phyloP scores from a whole-genome alignment of 2,329 filamentous ascomycete species.

The Fusarium neocosmosporiellum region DNA sequence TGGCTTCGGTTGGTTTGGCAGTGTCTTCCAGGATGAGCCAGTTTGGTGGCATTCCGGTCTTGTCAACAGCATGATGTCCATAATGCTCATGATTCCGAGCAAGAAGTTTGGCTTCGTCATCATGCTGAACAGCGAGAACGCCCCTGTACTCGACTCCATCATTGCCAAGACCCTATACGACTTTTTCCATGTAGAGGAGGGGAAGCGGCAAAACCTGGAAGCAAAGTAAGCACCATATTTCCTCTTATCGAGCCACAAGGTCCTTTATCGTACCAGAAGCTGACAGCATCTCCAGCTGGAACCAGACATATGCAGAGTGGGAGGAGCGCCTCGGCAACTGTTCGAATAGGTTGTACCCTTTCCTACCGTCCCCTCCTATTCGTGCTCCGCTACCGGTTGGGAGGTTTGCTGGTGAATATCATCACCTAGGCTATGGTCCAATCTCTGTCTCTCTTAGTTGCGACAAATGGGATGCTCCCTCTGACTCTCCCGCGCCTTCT shows the following conservation, averaged over 20 bases:
- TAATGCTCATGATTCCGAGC: slow-evolving; percentile 44
- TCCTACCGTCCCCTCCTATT: slow-evolving; percentile 36
- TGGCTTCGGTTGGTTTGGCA: slow-evolving; percentile 39
- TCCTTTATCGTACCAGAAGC: not conserved
- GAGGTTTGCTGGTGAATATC: slow-evolving; percentile 55
- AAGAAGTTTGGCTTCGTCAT: slow-evolving; percentile 40
- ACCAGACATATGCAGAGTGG: not conserved
- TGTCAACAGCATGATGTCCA: slow-evolving; percentile 38
- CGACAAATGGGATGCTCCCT: slow-evolving; percentile 10
- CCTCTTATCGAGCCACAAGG: not conserved
- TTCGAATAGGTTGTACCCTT: slow-evolving; percentile 28
- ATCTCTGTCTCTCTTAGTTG: slow-evolving; percentile 30
- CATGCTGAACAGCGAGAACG: slow-evolving; percentile 38
- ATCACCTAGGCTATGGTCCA: slow-evolving; percentile 44
- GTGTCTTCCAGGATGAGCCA: slow-evolving; percentile 32
- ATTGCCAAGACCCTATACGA: slow-evolving; percentile 41
- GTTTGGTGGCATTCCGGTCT: slow-evolving; percentile 41
- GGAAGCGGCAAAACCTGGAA: slow-evolving; percentile 25
- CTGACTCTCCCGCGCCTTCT: slow-evolving; percentile 20
- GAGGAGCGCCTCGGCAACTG: slow-evolving; percentile 28
- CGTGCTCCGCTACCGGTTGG: slow-evolving; percentile 51
- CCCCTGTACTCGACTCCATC: slow-evolving; percentile 27
- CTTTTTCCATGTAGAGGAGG: slow-evolving; percentile 24
- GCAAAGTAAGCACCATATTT: slow-evolving; percentile 2
- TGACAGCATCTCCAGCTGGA: slow-evolving; percentile 10